Conservation (phyloP, 2,329 filamentous ascomycete species). For the Ascochyta rabiei region DNA sequence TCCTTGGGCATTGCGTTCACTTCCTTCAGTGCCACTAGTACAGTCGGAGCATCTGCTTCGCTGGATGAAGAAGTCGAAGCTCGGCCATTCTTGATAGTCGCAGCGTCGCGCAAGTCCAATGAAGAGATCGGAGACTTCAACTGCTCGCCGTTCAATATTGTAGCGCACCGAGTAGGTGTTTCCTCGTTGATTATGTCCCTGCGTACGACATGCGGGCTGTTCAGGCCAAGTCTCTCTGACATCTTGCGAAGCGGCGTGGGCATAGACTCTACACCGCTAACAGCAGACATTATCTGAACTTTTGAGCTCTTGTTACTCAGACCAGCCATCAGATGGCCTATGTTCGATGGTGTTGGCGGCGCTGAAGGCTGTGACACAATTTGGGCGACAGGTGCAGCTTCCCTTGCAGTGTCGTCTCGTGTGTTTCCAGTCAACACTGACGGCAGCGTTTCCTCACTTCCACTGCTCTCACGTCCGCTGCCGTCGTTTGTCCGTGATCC, state of each 20-base stretch:
- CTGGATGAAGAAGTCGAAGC: not conserved
- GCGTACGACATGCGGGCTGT: constrained; percentile 1
- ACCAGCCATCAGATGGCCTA: constrained; percentile 25
- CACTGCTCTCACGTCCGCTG: not conserved
- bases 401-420: not conserved
- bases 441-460: not conserved
- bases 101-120: not conserved
- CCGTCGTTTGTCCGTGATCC: not conserved
- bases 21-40: too few species aligned
- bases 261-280: constrained; percentile 8
- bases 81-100: not conserved
- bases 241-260: constrained; percentile 27
- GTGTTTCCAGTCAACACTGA: not conserved
- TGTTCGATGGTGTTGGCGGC: constrained; percentile 10
- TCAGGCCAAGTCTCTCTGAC: constrained; percentile 19
- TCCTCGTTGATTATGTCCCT: not conserved
- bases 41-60: not conserved
- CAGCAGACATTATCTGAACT: not conserved
- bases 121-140: not conserved
- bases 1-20: not conserved
- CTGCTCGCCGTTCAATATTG: not conserved
- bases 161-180: not conserved
- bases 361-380: not conserved
- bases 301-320: constrained; percentile 3
- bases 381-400: not conserved